Base-by-base conservation (phyloP, 345 rosid species). In the Populus deltoides region DNA sequence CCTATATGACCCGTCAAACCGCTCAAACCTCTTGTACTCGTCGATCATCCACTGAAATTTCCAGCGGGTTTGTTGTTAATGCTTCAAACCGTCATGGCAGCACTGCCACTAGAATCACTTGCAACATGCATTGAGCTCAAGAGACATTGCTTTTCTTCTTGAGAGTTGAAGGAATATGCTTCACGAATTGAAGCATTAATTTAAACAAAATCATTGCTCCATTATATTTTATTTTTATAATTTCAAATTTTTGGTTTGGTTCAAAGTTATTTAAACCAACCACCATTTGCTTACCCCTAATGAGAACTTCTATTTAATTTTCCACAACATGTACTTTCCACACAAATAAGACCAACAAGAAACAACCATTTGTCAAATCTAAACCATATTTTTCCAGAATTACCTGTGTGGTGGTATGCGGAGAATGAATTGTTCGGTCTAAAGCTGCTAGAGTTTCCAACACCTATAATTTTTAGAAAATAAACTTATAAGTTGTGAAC, bases 371-470 rank as follows among this genome's bases (percentile, higher is more conserved):
- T 55, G 29, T 73, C 55, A 78, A 65, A 72, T 72, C n/a, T 53
- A 25, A 35, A 65, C 49, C 66, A 10, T 25, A 39, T 31, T 33
- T 68, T 66, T 62, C 53, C n/a, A 63, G 66, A 79, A 38, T 83
- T 88, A 93, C 99, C 97, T 92, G 98, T 66, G 97, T 90, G 72
- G 93, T 90, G 79, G 97, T 97, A 89, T 93, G 97, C 66, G 98
- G 97, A 83, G 99, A 96, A 86, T 92, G 90, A 65, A 96, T 96
- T 79, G 97, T 90, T 75, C 97, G 91, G 73, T 96, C 98, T 70
- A 96, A 84, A 83, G 97, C 89, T 63, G 99, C 87, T 79, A 96
- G 86, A 85, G 99, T 96, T 86, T 96, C 99, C 90, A 96, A 85
- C 27, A 96, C 98, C 99, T 92, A 81, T 65, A 88, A 75, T 80